Base-by-base conservation (phyloP, 257 asterid genomes). In the Solanum peruvianum region DNA sequence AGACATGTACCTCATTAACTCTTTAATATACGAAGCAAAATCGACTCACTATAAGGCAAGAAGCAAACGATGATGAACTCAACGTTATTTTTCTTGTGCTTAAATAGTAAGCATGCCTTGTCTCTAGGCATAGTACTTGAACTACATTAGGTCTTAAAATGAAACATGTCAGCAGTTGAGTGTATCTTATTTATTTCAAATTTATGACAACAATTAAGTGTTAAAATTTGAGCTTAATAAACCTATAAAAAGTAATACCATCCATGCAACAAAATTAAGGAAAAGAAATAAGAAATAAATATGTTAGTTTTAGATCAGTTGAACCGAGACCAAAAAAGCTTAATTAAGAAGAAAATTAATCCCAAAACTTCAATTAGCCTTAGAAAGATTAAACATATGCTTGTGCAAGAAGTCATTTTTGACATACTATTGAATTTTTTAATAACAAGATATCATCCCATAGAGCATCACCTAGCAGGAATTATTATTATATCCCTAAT, bases 1-100 rank as follows among this genome's bases (percentile, higher is more conserved):
- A 41, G 96, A 3, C 3, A 2, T 14, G 15, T 62, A n/a, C 31
- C 69, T 62, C 3, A 62, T 2, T 9, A 62, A 9, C 29, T 62
- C 31, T 62, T 4, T 62, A 62, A 9, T 33, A 33, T 33, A 62
- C 49, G 14, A 44, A 44, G 5, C 49, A 44, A 62, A 9, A 62
- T 62, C 14, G 31, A 9, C 49, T 62, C 69, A 9, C 29, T 10
- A 9, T 62, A 23, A 62, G 29, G 70, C 15, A 45, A 45, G 49
- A 45, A 11, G 1, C 16, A 45, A 45, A 45, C 49, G 2, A 11
- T 45, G 49, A 45, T 45, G 15, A 60, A 60, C 27, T 98, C 98
- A 87, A 93, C 90, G 58, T 98, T 98, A 87, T 94, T 98, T 45
- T 92, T 93, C 33, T 93, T 94, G 88, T 94, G 98, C 81, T 94